Conservation (phyloP, 106 monocot genomes). For the Cymbidium sinense region DNA sequence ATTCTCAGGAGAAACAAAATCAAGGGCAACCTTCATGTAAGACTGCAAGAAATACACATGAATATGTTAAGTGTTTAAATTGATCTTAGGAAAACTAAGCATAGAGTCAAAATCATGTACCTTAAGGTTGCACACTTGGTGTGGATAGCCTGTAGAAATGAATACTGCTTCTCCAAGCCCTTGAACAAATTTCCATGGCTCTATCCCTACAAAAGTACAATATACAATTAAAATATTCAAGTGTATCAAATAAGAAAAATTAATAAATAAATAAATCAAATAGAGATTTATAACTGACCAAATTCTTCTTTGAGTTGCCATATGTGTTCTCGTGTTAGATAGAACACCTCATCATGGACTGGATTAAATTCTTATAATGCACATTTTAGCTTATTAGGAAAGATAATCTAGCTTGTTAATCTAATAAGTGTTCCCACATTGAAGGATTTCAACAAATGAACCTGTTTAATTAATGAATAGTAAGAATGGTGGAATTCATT, state of each 20-base stretch:
- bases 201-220: slow-evolving; percentile 1
- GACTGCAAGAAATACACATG: slow-evolving; percentile 36
- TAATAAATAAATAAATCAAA: background rate
- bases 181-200: slow-evolving; percentile 13
- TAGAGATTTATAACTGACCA: slow-evolving; percentile 33
- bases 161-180: slow-evolving; percentile 7
- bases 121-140: slow-evolving; percentile 13
- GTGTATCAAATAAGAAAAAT: background rate
- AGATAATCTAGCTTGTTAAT: background rate
- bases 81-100: background rate
- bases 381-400: background rate
- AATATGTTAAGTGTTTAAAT: background rate
- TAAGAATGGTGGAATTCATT: slow-evolving; percentile 32
- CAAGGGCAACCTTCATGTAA: slow-evolving; percentile 73
- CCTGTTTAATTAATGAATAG: slow-evolving; percentile 22
- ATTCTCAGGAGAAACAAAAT: slow-evolving; percentile 82
- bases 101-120: background rate
- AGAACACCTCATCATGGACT: slow-evolving; percentile 84
- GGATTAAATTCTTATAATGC: slow-evolving; percentile 55
- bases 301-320: slow-evolving; percentile 78
- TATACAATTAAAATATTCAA: background rate
- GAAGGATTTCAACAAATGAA: background rate
- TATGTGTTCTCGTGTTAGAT: slow-evolving; percentile 65
- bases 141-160: slow-evolving; percentile 6
- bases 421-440: background rate